These are phyloP conservation scores for Coix lacrymajobi DNA, from an alignment of 176 grass and related monocot species.

Conservation along the genomic window DNA sequence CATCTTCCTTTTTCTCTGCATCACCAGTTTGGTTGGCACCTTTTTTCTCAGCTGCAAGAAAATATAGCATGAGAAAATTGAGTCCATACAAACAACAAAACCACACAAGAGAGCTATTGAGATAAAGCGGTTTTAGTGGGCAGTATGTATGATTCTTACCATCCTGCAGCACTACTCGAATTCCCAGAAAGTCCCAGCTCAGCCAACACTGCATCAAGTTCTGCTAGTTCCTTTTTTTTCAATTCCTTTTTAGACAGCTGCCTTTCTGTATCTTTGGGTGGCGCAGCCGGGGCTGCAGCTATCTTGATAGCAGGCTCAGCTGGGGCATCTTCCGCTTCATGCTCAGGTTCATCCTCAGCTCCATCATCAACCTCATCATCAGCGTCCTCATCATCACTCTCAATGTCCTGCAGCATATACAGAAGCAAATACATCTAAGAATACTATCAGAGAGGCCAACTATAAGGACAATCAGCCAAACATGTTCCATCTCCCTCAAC, in stretches of 20 bases:
- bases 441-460: background rate
- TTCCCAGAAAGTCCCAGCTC: constrained; percentile 78
- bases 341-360: constrained; percentile 61
- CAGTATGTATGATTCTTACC: constrained; percentile 22
- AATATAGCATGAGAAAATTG: background rate
- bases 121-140: background rate
- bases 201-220: constrained; percentile 91
- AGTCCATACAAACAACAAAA: background rate
- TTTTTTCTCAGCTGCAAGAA: constrained; percentile 53
- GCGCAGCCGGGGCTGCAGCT: constrained; percentile 29
- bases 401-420: constrained; percentile 57
- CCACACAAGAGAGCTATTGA: background rate
- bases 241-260: constrained; percentile 97
- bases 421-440: constrained; percentile 24
- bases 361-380: constrained; percentile 77
- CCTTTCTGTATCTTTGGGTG: constrained; percentile 83
- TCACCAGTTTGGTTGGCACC: constrained; percentile 44
- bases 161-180: constrained; percentile 37
- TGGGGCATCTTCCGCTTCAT: constrained; percentile 37
- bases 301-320: constrained; percentile 40
- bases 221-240: constrained; percentile 95
- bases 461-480: background rate
- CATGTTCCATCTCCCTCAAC: background rate
- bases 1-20: constrained; percentile 62
- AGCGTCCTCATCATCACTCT: constrained; percentile 84